phyloP scores from a whole-genome alignment of 805 yeast genomes.

The Candida ipomoeae region DNA sequence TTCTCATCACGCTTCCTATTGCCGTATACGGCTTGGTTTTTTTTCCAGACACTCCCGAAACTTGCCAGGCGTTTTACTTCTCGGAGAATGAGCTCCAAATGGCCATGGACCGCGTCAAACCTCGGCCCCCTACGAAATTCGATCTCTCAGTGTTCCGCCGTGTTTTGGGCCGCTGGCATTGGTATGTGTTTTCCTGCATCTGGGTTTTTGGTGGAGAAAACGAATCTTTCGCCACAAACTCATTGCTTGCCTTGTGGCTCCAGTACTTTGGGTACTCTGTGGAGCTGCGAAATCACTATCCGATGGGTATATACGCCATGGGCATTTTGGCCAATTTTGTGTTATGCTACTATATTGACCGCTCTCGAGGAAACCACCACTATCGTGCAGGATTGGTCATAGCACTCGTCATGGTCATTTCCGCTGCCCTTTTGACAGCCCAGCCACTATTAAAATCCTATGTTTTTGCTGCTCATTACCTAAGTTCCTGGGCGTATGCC shows the following conservation, averaged over 20 bases:
- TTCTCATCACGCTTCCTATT: conserved; percentile 54
- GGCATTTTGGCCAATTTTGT: conserved; percentile 45
- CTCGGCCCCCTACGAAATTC: conserved; percentile 7
- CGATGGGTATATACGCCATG: conserved; percentile 52
- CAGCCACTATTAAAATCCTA: conserved; percentile 33
- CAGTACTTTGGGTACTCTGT: conserved; percentile 38
- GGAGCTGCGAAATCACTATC: conserved; percentile 46
- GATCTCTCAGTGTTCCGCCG: conserved; percentile 31
- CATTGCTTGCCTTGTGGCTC: conserved; percentile 48
- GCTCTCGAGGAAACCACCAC: conserved; percentile 29
- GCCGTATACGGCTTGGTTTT: conserved; percentile 52
- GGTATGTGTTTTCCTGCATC: conserved; percentile 49
- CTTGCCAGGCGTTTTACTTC: conserved; percentile 32
- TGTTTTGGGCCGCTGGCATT: conserved; percentile 49
- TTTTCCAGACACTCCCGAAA: conserved; percentile 58
- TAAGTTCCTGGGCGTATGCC: conserved; percentile 52
- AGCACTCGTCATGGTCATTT: conserved; percentile 38
- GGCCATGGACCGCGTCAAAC: conserved; percentile 10
- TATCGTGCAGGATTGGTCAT: conserved; percentile 49
- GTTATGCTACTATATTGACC: conserved; percentile 43
- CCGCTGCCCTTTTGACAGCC: conserved; percentile 44
- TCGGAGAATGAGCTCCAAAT: conserved; percentile 22
- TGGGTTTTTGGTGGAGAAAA: conserved; percentile 52
- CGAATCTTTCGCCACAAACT: conserved; percentile 43
- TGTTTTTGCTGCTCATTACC: conserved; percentile 53